Evolutionary conservation across 768 basidiomycete species (phyloP).

Genomic region (Sutorius australiensis): DNA sequence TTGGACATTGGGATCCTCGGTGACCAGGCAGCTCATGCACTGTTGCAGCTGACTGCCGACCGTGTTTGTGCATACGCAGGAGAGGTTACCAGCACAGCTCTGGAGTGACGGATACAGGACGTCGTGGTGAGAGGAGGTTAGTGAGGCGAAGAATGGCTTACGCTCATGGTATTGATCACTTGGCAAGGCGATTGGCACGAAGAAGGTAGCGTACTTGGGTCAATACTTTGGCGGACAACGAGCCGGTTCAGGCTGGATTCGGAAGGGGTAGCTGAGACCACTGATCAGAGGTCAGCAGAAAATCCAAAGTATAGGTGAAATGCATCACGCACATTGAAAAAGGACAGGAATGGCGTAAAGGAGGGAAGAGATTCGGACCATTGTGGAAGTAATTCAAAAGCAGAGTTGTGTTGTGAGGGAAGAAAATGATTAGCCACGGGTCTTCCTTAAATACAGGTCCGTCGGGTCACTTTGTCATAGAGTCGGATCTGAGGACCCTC

Average conservation of each 20-base stretch:
- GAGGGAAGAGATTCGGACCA: slow-evolving; percentile 23
- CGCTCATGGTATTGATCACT: slow-evolving; percentile 18
- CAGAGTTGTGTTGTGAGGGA: neutral
- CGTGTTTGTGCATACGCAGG: slow-evolving; percentile 12
- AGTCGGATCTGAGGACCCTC: neutral
- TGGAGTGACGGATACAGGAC: neutral
- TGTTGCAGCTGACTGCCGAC: slow-evolving; percentile 11
- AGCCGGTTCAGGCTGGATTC: slow-evolving; percentile 8
- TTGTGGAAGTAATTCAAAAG: neutral
- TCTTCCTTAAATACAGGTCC: slow-evolving; percentile 2
- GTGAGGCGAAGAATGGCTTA: slow-evolving; percentile 3
- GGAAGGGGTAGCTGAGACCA: neutral
- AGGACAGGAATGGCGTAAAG: slow-evolving; percentile 8
- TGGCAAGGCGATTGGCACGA: slow-evolving; percentile 21
- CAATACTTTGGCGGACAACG: slow-evolving; percentile 18
- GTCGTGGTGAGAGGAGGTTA: no score
- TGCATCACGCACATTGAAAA: slow-evolving; percentile 10
- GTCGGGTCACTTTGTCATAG: neutral
- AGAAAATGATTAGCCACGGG: no score
- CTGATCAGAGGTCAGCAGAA: neutral
- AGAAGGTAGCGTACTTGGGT: slow-evolving; percentile 9
- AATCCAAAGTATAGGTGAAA: neutral
- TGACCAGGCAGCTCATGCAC: slow-evolving; percentile 22
- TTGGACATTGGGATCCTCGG: neutral
- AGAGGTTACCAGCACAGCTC: slow-evolving; percentile 4